Evolutionary conservation across 2,329 filamentous ascomycete species (phyloP).

Genomic region (Alternaria viburni): DNA sequence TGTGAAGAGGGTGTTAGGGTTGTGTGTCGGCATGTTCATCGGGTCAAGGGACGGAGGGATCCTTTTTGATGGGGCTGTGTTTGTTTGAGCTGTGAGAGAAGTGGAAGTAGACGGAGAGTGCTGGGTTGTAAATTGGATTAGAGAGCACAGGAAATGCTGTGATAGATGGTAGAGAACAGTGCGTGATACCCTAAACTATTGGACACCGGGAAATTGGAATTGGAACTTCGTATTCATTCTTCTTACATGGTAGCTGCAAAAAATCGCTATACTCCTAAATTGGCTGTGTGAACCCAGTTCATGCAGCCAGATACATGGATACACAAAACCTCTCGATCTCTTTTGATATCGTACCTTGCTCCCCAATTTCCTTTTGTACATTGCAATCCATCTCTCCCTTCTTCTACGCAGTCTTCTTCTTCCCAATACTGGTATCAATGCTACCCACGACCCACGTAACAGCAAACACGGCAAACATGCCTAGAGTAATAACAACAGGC

Average conservation of each 20-base stretch:
- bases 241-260: slow-evolving; percentile 21
- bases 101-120: not conserved
- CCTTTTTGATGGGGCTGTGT: slow-evolving; percentile 16
- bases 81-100: not conserved
- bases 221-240: slow-evolving; percentile 23
- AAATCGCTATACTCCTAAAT: not conserved
- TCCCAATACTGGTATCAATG: slow-evolving; percentile 81
- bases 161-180: not conserved
- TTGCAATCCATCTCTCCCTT: not conserved
- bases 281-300: slow-evolving; percentile 9
- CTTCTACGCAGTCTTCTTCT: slow-evolving; percentile 52
- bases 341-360: not conserved
- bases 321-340: not conserved
- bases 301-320: not conserved
- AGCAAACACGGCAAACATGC: slow-evolving; percentile 75
- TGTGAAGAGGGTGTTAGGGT: slow-evolving; percentile 24
- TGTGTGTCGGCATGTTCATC: slow-evolving; percentile 38
- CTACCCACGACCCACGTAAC: slow-evolving; percentile 76
- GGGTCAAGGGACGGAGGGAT: slow-evolving; percentile 27
- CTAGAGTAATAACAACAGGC: slow-evolving; percentile 79
- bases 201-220: slow-evolving; percentile 12
- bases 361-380: not conserved
- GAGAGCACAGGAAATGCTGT: not conserved
- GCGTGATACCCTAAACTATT: slow-evolving; percentile 4
- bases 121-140: not conserved